Evolutionary conservation across 78 protist species (phyloP).

Genomic region (Cavenderia fasciculata): DNA sequence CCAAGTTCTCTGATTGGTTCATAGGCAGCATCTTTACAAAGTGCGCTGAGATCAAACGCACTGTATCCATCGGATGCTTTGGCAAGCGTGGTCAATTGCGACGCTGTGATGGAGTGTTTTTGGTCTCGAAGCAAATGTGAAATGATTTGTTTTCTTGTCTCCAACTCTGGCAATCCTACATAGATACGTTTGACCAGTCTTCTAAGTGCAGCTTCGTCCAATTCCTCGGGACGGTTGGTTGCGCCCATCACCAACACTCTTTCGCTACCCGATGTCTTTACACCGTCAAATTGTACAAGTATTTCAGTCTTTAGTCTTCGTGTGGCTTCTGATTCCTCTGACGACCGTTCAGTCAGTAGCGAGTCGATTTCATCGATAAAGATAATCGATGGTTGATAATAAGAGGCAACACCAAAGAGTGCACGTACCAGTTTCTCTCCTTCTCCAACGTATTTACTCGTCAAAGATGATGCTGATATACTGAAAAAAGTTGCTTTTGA

Average conservation of each 20-base stretch:
- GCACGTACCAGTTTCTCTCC: conserved; percentile 91
- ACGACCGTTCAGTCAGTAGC: conserved; percentile 45
- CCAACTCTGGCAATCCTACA: conserved; percentile 90
- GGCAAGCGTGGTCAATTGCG: conserved; percentile 14
- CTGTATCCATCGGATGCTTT: conserved; percentile 80
- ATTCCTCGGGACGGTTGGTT: conserved; percentile 90
- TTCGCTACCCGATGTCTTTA: conserved; percentile 16
- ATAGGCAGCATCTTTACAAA: conserved; percentile 92
- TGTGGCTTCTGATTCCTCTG: conserved; percentile 81
- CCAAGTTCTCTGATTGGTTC: conserved; percentile 89
- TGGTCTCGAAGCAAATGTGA: conserved; percentile 13
- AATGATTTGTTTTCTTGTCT: conserved; percentile 75
- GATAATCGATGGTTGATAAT: conserved; percentile 80
- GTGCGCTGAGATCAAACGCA: conserved; percentile 85
- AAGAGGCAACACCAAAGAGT: conserved; percentile 89
- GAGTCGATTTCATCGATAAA: conserved; percentile 95
- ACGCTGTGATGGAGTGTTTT: conserved; percentile 23
- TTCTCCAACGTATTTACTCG: conserved; percentile 91
- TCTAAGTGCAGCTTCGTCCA: conserved; percentile 95
- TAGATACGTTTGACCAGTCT: conserved; percentile 88
- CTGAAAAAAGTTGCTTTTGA: conserved; percentile 96
- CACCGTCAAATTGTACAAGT: conserved; percentile 88
- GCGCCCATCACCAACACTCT: conserved; percentile 75
- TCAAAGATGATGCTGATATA: conserved; percentile 93
- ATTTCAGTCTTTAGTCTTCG: conserved; percentile 89